Evolutionary conservation across 108 stramenopile genomes (phyloP).

Genomic region (Conticribra weissflogii): DNA sequence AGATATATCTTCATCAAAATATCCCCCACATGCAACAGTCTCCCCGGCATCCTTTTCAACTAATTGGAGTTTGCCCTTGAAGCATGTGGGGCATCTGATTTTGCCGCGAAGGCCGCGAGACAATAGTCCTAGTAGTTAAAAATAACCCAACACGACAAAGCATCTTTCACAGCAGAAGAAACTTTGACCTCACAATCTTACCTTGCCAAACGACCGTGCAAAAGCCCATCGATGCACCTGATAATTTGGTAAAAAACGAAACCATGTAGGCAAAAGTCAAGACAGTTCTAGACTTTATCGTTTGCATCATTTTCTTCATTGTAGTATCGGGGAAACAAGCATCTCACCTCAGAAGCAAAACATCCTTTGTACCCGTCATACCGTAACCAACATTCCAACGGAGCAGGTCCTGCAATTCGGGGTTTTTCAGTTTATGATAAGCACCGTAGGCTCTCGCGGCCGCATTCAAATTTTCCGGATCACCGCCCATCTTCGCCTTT

Average conservation of each 20-base stretch:
- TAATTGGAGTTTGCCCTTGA: conserved; percentile 63
- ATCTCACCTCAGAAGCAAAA: conserved; percentile 51
- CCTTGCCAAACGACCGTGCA: conserved; percentile 72
- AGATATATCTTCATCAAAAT: conserved; percentile 67
- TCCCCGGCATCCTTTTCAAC: conserved; percentile 54
- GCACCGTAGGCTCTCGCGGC: conserved; percentile 39
- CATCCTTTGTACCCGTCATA: conserved; percentile 64
- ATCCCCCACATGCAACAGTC: conserved; percentile 56
- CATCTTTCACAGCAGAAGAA: neutral
- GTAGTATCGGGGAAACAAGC: neutral
- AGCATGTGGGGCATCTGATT: conserved; percentile 62
- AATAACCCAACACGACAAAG: neutral
- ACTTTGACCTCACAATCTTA: neutral
- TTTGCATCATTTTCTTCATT: too few relatives aligned
- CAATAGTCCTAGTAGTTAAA: neutral
- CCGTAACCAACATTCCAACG: conserved; percentile 74
- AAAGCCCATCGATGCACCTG: conserved; percentile 72
- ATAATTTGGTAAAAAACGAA: conserved; percentile 4
- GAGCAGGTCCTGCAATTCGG: conserved; percentile 71
- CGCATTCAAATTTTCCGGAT: conserved; percentile 7
- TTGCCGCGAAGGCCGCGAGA: neutral
- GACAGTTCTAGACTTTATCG: too few relatives aligned
- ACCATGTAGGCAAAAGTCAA: neutral
- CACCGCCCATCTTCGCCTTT: conserved; percentile 40
- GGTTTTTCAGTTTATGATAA: conserved; percentile 54